Percentiles rank a stretch among this genome's conserved stretches.
Evolutionary conservation across 208 protist genomes (phyloP).

Genomic region (Phytomonas serpens): DNA sequence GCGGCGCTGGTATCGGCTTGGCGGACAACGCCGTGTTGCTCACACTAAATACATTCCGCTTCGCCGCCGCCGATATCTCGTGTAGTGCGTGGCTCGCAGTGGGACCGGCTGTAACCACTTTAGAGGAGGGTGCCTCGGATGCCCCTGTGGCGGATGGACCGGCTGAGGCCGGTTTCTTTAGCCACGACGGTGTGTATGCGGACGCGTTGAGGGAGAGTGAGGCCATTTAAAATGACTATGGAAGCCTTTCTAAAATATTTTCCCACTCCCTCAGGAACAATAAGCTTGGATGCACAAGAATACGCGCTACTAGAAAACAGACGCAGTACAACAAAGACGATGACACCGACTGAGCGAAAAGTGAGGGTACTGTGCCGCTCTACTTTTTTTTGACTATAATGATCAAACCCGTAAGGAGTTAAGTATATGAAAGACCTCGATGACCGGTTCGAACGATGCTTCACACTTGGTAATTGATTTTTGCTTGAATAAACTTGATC

Average conservation of each 20-base stretch:
- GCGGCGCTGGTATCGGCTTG: background rate
- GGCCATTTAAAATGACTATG: background rate
- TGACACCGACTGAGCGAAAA: background rate
- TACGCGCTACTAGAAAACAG: background rate
- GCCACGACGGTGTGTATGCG: background rate
- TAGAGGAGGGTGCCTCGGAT: background rate
- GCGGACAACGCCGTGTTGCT: constrained; percentile 7
- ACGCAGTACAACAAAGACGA: background rate
- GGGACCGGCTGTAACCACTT: background rate
- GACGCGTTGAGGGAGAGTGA: background rate
- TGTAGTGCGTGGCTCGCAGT: background rate
- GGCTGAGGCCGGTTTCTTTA: background rate
- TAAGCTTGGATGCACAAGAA: background rate
- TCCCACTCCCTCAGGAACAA: background rate
- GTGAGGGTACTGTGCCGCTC: background rate
- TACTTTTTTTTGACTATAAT: background rate
- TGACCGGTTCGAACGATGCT: background rate
- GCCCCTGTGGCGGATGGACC: background rate
- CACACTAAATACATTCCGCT: constrained; percentile 4
- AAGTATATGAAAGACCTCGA: background rate
- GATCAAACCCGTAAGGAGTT: background rate
- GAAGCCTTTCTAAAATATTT: background rate
- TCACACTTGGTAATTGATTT: background rate
- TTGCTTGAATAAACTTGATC: background rate
- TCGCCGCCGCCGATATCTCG: background rate